Base-by-base conservation (phyloP, 768 basidiomycete genomes). In the Boletales sp. region DNA sequence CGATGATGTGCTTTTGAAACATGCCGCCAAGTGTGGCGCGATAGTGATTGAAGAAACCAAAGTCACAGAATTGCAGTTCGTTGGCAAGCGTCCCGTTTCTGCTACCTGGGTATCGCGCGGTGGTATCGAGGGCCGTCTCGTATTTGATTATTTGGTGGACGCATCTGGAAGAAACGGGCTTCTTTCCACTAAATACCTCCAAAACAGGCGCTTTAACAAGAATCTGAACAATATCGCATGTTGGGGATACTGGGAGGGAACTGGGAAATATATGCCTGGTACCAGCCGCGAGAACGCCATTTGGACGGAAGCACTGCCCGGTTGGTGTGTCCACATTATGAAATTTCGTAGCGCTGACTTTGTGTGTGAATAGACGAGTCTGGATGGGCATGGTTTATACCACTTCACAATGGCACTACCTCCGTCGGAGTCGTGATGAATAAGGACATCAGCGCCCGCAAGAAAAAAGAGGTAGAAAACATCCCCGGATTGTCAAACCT, bases 361-460 rank as follows among this genome's bases (percentile, higher is more conserved):
- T n/a, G n/a, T n/a, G 31, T 32, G 18, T 14, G 65, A 65, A 8
- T 27, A 78, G 79, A 79, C 39, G 75, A 79, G 53, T 72, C 72
- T 18, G 79, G n/a, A n/a, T n/a, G n/a, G n/a, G n/a, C n/a, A n/a
- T n/a, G n/a, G n/a, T n/a, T n/a, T n/a, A n/a, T n/a, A n/a, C n/a
- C n/a, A n/a, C n/a, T n/a, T n/a, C n/a, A n/a, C n/a, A n/a, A 74
- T 39, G 74, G 73, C 19, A 67, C 73, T 27, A 74, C 74, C 2
- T n/a, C n/a, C n/a, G n/a, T 82, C 80, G 80, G 81, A 8, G 55
- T 82, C 47, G 80, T 81, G 32, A 73, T 78, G 67, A 67, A 77
- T 47, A 67, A 74, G 31, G 62, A 62, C 1, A 61, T 59, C n/a
- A n/a, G n/a, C n/a, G n/a, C n/a, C n/a, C n/a, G n/a, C n/a, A n/a